These are phyloP conservation scores for Cryptosporidium meleagridis DNA, from an alignment of 169 alveolate genomes.

Conservation along the genomic window DNA sequence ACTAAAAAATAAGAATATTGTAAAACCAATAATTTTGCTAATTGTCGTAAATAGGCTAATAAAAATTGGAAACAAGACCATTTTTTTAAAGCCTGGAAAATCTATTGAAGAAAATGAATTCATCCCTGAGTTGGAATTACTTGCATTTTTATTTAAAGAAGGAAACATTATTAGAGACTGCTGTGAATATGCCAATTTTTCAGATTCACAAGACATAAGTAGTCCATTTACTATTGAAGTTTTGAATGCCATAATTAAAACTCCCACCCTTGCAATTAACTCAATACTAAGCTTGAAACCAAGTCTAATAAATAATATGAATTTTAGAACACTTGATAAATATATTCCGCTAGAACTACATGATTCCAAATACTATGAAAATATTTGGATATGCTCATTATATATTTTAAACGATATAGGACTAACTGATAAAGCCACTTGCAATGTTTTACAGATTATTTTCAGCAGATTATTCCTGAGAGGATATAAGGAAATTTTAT, in stretches of 20 bases:
- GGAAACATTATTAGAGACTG: neutral
- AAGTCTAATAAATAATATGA: neutral
- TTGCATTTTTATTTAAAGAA: neutral
- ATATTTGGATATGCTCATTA: constrained; percentile 15
- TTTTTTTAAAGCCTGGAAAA: neutral
- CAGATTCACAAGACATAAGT: neutral
- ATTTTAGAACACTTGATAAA: constrained; percentile 6
- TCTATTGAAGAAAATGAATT: neutral
- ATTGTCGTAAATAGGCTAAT: constrained; percentile 2
- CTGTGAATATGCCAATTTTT: neutral
- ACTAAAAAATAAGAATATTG: neutral
- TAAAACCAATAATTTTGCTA: neutral
- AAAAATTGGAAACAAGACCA: neutral
- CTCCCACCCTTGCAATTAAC: constrained; percentile 26
- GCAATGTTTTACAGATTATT: neutral
- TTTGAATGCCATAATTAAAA: constrained; percentile 21
- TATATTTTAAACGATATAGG: neutral
- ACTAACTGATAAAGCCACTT: neutral
- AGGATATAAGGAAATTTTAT: constrained; percentile 27
- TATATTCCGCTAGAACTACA: constrained; percentile 44
- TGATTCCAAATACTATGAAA: neutral
- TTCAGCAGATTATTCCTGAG: constrained; percentile 32
- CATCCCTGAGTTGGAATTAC: neutral
- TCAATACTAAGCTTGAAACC: neutral
- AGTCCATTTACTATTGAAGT: neutral